Evolutionary conservation across 805 yeast species (phyloP), one percentile per base, ranked within the genome.

Genomic region (Metschnikowia bowlesiae): DNA sequence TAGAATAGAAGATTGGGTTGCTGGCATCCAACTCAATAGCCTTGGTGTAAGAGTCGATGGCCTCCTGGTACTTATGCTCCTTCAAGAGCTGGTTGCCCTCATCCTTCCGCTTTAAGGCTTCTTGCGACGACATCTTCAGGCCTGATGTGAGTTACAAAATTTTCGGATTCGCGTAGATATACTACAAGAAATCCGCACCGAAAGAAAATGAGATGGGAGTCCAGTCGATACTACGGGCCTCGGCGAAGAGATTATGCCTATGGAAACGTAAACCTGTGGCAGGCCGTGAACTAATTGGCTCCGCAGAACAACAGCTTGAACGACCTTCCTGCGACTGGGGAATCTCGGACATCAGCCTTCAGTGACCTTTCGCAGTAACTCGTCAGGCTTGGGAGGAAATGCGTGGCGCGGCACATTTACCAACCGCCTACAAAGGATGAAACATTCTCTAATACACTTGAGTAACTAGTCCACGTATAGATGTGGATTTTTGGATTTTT

Each of bases 71-170:
- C 55, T 82, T 73, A 37, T 89, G 85, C 18, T 74, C 72, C 66
- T 88, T 88, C 59, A 92, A 77, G 43, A 77, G 80, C 1, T 70
- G 75, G 61, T 92, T 92, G 8, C 98, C 99, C 55, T 78, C 75
- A 50, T 79, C 78, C 64, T 90, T 91, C 36, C 71, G 68, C 52
- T 69, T 71, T 6, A 78, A 60, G 1, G 90, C 85, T 46, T 66
- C 61, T 44, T 59, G 63, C 43, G 61, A 59, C 13, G 59, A 55
- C 59, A 57, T 55, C 16, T 30, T 43, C n/a, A 9, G 38, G 22
- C 13, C 29, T 44, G 40, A n/a, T 39, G 38, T 31, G 22, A 37
- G 22, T 35, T 14, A 29, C 39, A 44, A 44, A 35, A 35, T 35
- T 35, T 35, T 33, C 46, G 16, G 16, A 29, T 44, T 36, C 47